phyloP scores from a whole-genome alignment of 441 rosid genomes.

The Arabidopsis lyrata region DNA sequence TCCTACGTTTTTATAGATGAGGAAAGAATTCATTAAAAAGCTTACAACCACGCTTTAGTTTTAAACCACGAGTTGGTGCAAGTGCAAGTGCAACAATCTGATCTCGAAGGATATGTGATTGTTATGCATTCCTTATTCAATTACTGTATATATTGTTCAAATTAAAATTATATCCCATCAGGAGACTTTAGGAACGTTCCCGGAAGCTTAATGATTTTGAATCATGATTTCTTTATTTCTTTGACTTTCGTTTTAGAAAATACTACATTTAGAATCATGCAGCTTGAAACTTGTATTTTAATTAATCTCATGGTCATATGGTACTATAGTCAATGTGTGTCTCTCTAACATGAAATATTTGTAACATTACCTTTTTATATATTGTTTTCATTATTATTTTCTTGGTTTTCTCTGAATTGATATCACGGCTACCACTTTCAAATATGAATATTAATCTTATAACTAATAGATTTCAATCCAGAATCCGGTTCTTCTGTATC shows the following conservation, averaged over 20 bases:
- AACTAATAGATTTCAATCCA: neutral
- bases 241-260: neutral
- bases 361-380: constrained; percentile 7
- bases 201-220: constrained; percentile 18
- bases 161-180: constrained; percentile 4
- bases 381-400: neutral
- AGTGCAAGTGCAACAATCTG: too few species aligned
- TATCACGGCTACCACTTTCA: neutral
- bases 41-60: constrained; percentile 2
- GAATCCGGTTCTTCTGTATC: neutral
- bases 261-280: constrained; percentile 11
- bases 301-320: neutral
- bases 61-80: constrained; percentile 8
- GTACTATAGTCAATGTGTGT: neutral
- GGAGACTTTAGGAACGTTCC: constrained; percentile 35
- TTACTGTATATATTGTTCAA: neutral
- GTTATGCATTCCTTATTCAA: neutral
- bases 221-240: constrained; percentile 21
- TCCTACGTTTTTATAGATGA: neutral
- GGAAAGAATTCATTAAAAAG: constrained; percentile 3
- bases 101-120: neutral
- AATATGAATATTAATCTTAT: neutral
- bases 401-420: neutral
- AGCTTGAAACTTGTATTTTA: neutral
- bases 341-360: constrained; percentile 8